Percentiles rank a stretch among this genome's conserved stretches.
phyloP scores from a whole-genome alignment of 2,329 filamentous ascomycete genomes.

The Sphaerostilbella broomeana region DNA sequence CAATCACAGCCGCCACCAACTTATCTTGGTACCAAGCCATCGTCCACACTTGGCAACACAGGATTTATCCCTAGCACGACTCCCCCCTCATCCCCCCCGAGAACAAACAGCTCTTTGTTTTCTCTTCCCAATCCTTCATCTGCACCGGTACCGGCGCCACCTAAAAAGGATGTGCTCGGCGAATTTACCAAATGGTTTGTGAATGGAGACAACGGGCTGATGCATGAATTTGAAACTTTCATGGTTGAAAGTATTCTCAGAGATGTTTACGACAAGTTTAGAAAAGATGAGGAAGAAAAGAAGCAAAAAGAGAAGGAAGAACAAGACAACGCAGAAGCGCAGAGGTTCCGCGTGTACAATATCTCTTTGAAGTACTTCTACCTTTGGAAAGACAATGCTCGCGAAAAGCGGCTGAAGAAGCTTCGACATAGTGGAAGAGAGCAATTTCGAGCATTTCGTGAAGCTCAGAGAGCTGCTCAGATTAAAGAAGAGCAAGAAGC shows the following conservation, averaged over 20 bases:
- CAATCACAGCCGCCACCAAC: background rate
- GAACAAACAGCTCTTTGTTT: background rate
- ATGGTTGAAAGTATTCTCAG: conserved; percentile 40
- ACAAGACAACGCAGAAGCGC: conserved; percentile 38
- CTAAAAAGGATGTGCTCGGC: conserved; percentile 36
- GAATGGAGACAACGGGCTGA: conserved; percentile 44
- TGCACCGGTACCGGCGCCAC: conserved; percentile 14
- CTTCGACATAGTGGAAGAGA: conserved; percentile 47
- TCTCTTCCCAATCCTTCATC: conserved; percentile 9
- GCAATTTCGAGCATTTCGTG: conserved; percentile 41
- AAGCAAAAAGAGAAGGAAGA: conserved; percentile 43
- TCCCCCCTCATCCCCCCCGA: conserved; percentile 9
- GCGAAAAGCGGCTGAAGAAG: conserved; percentile 41
- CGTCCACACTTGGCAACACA: background rate
- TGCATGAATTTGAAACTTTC: conserved; percentile 44
- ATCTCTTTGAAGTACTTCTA: conserved; percentile 51
- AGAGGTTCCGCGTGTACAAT: conserved; percentile 42
- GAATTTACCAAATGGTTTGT: conserved; percentile 51
- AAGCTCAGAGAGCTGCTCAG: conserved; percentile 29
- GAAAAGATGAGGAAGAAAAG: conserved; percentile 35
- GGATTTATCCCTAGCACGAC: conserved; percentile 6
- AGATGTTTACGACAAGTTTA: conserved; percentile 34
- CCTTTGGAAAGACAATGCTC: conserved; percentile 45
- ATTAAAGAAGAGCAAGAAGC: conserved; percentile 30
- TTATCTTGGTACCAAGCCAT: background rate